A percentile compares a stretch with the other conserved stretches of the same genome.
Conservation (phyloP, 2,329 filamentous ascomycete genomes). For the Niveomyces coronatus region DNA sequence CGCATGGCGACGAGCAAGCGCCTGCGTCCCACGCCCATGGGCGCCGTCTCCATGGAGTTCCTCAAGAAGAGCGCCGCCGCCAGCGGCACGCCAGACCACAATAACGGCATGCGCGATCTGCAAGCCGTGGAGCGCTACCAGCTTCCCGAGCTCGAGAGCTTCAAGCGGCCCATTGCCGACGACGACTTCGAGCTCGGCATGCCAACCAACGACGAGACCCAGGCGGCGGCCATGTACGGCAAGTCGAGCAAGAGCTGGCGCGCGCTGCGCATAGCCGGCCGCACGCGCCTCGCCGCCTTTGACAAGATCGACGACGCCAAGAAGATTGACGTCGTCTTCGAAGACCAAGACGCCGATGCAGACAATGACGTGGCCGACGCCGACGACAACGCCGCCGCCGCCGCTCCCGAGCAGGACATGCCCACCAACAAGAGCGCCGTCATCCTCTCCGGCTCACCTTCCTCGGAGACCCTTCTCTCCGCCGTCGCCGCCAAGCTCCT, state of each 20-base stretch:
- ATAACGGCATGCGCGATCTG: constrained; percentile 48
- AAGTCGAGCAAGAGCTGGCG: constrained; percentile 90
- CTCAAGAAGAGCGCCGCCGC: constrained; percentile 48
- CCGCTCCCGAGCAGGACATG: constrained; percentile 25
- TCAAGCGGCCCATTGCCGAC: constrained; percentile 62
- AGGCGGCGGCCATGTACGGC: constrained; percentile 47
- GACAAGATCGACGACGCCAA: constrained; percentile 81
- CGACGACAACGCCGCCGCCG: constrained; percentile 24
- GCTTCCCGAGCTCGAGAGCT: constrained; percentile 59
- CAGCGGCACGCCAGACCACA: constrained; percentile 27
- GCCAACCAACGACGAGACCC: constrained; percentile 53
- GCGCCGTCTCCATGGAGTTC: constrained; percentile 68
- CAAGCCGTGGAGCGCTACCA: constrained; percentile 54
- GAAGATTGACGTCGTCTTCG: constrained; percentile 51
- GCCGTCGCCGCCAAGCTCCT: constrained; percentile 53
- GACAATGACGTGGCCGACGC: constrained; percentile 23
- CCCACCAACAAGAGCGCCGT: constrained; percentile 45
- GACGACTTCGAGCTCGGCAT: constrained; percentile 83
- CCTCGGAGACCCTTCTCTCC: constrained; percentile 51
- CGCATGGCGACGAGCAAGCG: constrained; percentile 62
- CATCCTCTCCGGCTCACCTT: constrained; percentile 58
- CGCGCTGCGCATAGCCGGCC: constrained; percentile 69
- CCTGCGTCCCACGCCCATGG: constrained; percentile 57
- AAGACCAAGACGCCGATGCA: constrained; percentile 33
- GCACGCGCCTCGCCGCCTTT: constrained; percentile 63